Percentiles rank a stretch among this genome's conserved stretches.
phyloP scores from a whole-genome alignment of 805 yeast species.

The Yamadazyma sp. region DNA sequence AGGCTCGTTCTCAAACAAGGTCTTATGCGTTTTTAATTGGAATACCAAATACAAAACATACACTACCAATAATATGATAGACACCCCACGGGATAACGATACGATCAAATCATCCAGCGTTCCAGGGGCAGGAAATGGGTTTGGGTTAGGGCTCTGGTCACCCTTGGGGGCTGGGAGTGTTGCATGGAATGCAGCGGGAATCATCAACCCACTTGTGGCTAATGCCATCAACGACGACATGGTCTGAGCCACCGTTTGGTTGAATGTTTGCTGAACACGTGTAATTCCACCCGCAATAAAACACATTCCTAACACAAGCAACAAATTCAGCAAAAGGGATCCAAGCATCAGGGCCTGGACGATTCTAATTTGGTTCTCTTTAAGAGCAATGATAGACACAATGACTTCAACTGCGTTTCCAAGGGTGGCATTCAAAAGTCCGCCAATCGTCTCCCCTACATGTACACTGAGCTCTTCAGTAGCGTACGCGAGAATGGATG shows the following conservation, averaged over 20 bases:
- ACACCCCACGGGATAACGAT: constrained; percentile 79
- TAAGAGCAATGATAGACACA: constrained; percentile 87
- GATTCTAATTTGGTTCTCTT: constrained; percentile 82
- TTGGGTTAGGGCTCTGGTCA: too few species aligned
- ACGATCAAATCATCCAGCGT: constrained; percentile 53
- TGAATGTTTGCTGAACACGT: constrained; percentile 81
- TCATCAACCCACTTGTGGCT: constrained; percentile 81
- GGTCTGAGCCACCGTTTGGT: constrained; percentile 96
- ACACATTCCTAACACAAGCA: constrained; percentile 93
- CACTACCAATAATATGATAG: constrained; percentile 72
- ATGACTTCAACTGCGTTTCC: constrained; percentile 98
- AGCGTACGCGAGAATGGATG: constrained; percentile 85
- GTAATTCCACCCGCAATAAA: constrained; percentile 90
- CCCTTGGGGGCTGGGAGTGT: constrained; percentile 45
- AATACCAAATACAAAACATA: constrained; percentile 79
- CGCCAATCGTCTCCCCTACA: constrained; percentile 91
- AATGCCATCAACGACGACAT: constrained; percentile 93
- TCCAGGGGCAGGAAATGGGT: constrained; percentile 42
- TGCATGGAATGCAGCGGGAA: constrained; percentile 96
- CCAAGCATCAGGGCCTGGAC: constrained; percentile 98
- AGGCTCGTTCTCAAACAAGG: constrained; percentile 60
- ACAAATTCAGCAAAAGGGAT: constrained; percentile 81
- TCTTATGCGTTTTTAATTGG: constrained; percentile 85
- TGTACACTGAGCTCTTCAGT: constrained; percentile 89
- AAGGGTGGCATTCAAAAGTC: constrained; percentile 91